Evolutionary conservation across 1,139 yeast species (phyloP), one percentile per base, ranked within the genome.

Genomic region (Sugiyamaella pinicola): DNA sequence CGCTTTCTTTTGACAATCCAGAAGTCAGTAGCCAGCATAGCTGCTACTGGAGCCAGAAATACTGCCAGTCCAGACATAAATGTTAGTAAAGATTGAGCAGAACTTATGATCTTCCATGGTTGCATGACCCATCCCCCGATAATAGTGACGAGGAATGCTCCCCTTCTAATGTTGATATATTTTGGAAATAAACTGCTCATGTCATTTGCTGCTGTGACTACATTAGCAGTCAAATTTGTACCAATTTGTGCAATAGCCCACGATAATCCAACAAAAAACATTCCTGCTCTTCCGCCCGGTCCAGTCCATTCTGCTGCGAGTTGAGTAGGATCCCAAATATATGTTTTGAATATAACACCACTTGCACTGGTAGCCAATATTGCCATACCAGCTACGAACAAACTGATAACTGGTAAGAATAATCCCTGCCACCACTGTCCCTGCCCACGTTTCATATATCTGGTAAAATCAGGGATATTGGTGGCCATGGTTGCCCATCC

Each of bases 171-270:
- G 55, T 78, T 77, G 61, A 81, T 70, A 62, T 76, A 80, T 55
- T 69, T 73, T 31, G 83, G 83, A 42, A 73, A 66, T 26, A 78
- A 58, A 48, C 81, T 80, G 6, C 80, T 71, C 49, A 78, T 62
- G 64, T 79, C 82, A 71, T 77, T 77, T 45, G 83, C 82, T 54
- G 78, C 78, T 5, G 83, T 77, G 53, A 78, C 71, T 19, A 79
- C 81, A 62, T 79, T 77, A 53, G 77, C 79, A 48, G 78, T 73
- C 24, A 75, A 70, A 46, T 79, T 79, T 50, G 78, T 73, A 51
- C 78, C 76, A 15, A 79, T 66, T 58, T 77, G 80, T 4, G 80
- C 79, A 44, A 75, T 60, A 22, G 72, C 66, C 65, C 79, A 78
- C 2, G 77, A 70, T 9, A 76, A 60, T 24, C 78, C 75, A 54